Conservation (phyloP, 148 eudicot genomes). For the Rhododendron williamsianum region DNA sequence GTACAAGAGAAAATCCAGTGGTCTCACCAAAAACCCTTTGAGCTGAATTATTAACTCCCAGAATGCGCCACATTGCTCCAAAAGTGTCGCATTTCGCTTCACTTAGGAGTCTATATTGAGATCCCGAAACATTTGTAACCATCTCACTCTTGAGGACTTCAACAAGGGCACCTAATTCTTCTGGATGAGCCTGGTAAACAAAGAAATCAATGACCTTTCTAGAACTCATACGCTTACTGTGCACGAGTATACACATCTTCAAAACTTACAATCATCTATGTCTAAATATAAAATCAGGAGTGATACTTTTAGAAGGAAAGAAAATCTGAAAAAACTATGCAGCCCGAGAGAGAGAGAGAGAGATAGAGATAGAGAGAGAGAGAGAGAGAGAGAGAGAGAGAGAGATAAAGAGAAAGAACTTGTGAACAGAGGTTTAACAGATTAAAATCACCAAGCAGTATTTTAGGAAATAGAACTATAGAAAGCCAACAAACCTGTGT, state of each 20-base stretch:
- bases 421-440: neutral
- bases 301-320: neutral
- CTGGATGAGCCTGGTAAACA: constrained; percentile 70
- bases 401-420: neutral
- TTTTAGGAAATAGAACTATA: neutral
- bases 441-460: constrained; percentile 10
- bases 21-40: constrained; percentile 98
- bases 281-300: neutral
- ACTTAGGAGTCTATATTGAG: constrained; percentile 65
- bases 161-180: constrained; percentile 81
- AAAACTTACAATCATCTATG: neutral
- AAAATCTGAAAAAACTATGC: neutral
- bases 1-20: constrained; percentile 87
- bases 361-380: neutral
- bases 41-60: constrained; percentile 71
- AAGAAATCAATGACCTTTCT: constrained; percentile 4
- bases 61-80: constrained; percentile 92
- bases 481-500: constrained; percentile 54
- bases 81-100: constrained; percentile 92
- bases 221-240: neutral
- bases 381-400: neutral
- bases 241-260: neutral
- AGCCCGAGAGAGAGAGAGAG: neutral
- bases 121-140: constrained; percentile 77
- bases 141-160: constrained; percentile 90